Evolutionary conservation across 768 basidiomycete genomes (phyloP), one percentile per base, ranked within the genome.

Genomic region (Peribolospora kevripleyi): DNA sequence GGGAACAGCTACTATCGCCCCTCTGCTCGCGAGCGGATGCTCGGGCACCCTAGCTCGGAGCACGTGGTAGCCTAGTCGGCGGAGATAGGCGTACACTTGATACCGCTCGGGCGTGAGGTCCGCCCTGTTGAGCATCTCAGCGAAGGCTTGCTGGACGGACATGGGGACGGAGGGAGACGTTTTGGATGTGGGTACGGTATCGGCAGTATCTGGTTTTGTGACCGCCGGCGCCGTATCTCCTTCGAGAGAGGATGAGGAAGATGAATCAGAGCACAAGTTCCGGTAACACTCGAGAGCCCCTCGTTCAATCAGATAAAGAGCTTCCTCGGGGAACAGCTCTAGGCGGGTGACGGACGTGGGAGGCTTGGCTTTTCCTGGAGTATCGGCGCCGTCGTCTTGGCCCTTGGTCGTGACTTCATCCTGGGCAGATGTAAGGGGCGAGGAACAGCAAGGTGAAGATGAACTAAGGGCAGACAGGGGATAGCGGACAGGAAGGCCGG

Each of bases 281-380:
- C 25, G 25, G 25, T 25, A 87, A 62, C 87, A 87, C 58, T 84
- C 82, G 58, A 95, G 69, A 2, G 81, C 74, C 0, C 93, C 91
- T 47, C 90, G 72, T 68, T 97, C 93, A 48, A 91, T 74, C 41
- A 97, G 75, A 70, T 95, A 97, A 13, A 98, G 73, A 0, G 85
- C 78, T 69, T 98, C 93, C 69, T 98, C 93, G 0, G 93, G 93
- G 2, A 98, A 73, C 0, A 98, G 72, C 63, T 95, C 87, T 13
- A 85, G 69, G 38, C 79, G 70, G 9, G 47, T 53, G 46, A 46
- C 9, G 25, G 46, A 10, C 46, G 9, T 46, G 46, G 46, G 10
- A 14, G 14, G 46, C 5, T 40, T 7, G 57, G 50, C 11, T 52
- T 41, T 14, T 45, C 13, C 42, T 52, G 46, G 50, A n/a, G 63